Conservation (phyloP, 306 rosid species). For the Glycyrrhiza uralensis region DNA sequence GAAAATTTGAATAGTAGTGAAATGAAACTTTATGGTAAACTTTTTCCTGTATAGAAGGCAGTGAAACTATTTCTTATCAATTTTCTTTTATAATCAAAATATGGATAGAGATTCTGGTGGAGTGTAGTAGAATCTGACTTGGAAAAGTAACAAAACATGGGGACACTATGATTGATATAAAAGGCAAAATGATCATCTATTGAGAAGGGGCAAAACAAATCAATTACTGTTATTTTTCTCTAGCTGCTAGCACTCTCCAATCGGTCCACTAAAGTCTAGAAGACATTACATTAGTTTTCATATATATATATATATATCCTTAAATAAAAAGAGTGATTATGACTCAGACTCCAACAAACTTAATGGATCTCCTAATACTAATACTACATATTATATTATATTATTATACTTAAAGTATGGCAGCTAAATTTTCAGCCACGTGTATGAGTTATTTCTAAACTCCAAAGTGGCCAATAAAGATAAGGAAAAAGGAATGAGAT, state of each 20-base stretch:
- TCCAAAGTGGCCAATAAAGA: neutral
- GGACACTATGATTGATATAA: neutral
- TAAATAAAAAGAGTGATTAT: constrained; percentile 8
- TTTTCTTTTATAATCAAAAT: neutral
- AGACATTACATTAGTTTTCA: neutral
- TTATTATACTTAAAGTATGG: constrained; percentile 8
- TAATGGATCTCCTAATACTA: neutral
- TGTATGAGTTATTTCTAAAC: neutral
- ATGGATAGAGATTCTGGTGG: neutral
- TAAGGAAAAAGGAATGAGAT: neutral
- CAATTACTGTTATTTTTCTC: neutral
- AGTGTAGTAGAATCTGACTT: constrained; percentile 8
- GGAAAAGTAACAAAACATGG: neutral
- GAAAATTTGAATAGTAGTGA: neutral
- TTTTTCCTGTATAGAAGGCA: neutral
- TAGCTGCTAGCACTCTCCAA: neutral
- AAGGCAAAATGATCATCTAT: neutral
- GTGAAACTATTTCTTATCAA: neutral
- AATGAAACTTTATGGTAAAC: neutral
- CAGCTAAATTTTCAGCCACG: constrained; percentile 1
- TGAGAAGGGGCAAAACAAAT: neutral
- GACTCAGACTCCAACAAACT: constrained; percentile 42
- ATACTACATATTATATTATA: neutral
- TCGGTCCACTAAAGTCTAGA: neutral
- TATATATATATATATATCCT: too few species aligned